These are phyloP conservation scores for Leishmania arabica DNA, from an alignment of 208 protist species.

Conservation along the genomic window DNA sequence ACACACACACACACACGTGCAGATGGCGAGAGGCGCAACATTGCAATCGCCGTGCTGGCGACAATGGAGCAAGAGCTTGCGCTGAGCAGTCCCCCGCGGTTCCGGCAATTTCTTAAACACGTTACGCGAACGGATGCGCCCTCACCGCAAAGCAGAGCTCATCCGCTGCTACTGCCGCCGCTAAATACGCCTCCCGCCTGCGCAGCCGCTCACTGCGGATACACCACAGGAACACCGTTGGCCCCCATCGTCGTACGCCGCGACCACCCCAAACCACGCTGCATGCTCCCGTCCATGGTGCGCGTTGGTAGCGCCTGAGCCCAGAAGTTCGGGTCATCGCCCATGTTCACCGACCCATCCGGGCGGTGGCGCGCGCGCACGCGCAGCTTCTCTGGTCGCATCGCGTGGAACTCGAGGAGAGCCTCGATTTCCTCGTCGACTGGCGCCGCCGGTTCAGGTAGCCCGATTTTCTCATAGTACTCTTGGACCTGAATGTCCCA, in stretches of 20 bases:
- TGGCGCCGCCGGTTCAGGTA: slow-evolving; percentile 77
- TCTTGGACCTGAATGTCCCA: slow-evolving; percentile 95
- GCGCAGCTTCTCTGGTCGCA: slow-evolving; percentile 53
- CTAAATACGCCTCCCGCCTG: no score
- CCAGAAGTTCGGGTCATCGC: slow-evolving; percentile 84
- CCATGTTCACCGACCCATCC: slow-evolving; percentile 86
- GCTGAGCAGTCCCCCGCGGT: not conserved
- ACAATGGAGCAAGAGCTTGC: not conserved
- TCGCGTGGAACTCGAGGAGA: slow-evolving; percentile 82
- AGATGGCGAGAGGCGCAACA: not conserved
- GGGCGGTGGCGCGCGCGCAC: slow-evolving; percentile 85
- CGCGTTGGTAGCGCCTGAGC: slow-evolving; percentile 52
- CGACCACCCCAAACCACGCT: slow-evolving; percentile 63
- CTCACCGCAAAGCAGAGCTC: not conserved
- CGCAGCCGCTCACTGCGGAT: slow-evolving; percentile 31
- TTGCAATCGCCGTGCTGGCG: not conserved
- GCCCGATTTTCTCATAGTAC: slow-evolving; percentile 77
- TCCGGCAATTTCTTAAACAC: not conserved
- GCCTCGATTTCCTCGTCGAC: slow-evolving; percentile 78
- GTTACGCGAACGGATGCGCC: not conserved
- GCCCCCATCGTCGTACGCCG: slow-evolving; percentile 67
- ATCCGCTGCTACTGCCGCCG: not conserved
- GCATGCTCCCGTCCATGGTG: slow-evolving; percentile 75
- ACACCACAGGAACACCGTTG: slow-evolving; percentile 70
- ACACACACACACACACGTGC: not conserved